A percentile compares a stretch with the other conserved stretches of the same genome.
Conservation (phyloP, 768 basidiomycete genomes). For the Leccinum pellstonianum region DNA sequence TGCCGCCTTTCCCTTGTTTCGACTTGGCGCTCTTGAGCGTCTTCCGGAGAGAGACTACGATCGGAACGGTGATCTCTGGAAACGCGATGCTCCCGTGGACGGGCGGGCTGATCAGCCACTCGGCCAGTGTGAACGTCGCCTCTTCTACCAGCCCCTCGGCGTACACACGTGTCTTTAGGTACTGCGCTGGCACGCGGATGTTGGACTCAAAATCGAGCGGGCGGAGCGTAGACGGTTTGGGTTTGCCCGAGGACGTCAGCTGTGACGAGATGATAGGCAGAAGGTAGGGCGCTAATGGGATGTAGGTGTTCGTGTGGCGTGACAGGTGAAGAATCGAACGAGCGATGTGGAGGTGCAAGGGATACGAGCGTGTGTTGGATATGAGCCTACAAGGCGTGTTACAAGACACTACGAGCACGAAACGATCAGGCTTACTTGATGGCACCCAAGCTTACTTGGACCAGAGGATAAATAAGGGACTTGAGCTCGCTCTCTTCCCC, state of each 20-base stretch:
- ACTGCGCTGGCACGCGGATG: constrained; percentile 86
- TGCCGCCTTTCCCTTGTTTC: constrained; percentile 29
- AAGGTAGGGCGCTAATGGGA: constrained; percentile 84
- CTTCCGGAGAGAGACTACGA: constrained; percentile 69
- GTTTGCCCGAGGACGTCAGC: constrained; percentile 63
- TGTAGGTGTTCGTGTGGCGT: constrained; percentile 78
- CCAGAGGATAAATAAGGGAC: constrained; percentile 91
- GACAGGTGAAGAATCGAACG: constrained; percentile 87
- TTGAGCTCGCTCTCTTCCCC: constrained; percentile 73
- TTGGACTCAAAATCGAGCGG: constrained; percentile 87
- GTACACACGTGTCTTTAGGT: constrained; percentile 85
- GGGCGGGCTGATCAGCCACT: constrained; percentile 69
- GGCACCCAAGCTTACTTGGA: constrained; percentile 91
- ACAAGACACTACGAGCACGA: neutral
- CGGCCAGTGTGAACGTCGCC: constrained; percentile 69
- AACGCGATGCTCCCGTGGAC: constrained; percentile 89
- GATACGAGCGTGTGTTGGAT: constrained; percentile 87
- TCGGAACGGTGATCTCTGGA: constrained; percentile 86
- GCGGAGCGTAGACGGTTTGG: constrained; percentile 81
- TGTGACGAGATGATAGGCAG: constrained; percentile 81
- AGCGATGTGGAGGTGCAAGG: constrained; percentile 89
- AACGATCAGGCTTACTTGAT: constrained; percentile 62
- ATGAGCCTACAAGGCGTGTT: constrained; percentile 61
- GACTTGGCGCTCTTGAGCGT: constrained; percentile 63
- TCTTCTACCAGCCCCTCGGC: constrained; percentile 84